Conservation (phyloP, 2,329 filamentous ascomycete species). For the Amesomyces nigricolor region DNA sequence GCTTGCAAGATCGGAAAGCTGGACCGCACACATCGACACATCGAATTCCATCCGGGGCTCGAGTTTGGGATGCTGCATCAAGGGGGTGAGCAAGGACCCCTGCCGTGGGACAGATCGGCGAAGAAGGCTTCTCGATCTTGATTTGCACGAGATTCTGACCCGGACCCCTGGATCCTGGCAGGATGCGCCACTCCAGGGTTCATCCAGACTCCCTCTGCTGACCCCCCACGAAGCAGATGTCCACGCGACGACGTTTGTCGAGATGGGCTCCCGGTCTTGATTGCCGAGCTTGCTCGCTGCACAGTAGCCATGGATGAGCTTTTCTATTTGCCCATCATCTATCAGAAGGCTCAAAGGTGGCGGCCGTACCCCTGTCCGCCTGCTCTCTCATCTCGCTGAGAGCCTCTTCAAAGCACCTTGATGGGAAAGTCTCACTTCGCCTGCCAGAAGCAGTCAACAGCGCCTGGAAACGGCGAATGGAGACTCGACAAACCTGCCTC, state of each 20-base stretch:
- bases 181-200: not conserved
- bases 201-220: not conserved
- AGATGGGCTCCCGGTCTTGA: not conserved
- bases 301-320: not conserved
- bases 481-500: not conserved
- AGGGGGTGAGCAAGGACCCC: not conserved
- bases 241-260: not conserved
- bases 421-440: not conserved
- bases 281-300: not conserved
- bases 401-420: not conserved
- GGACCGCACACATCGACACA: too few species aligned
- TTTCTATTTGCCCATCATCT: not conserved
- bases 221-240: not conserved
- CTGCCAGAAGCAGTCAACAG: not conserved
- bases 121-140: conserved; percentile 13
- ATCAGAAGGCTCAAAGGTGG: not conserved
- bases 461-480: not conserved
- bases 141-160: conserved; percentile 16
- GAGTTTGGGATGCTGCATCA: not conserved
- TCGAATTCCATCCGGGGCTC: not conserved
- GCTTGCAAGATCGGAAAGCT: not conserved
- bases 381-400: not conserved
- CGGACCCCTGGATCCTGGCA: conserved; percentile 1
- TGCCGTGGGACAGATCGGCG: conserved; percentile 6
- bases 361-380: not conserved